A percentile compares a stretch with the other conserved stretches of the same genome.
Evolutionary conservation across 768 basidiomycete species (phyloP).

Genomic region (Pleurotus cornucopiae): DNA sequence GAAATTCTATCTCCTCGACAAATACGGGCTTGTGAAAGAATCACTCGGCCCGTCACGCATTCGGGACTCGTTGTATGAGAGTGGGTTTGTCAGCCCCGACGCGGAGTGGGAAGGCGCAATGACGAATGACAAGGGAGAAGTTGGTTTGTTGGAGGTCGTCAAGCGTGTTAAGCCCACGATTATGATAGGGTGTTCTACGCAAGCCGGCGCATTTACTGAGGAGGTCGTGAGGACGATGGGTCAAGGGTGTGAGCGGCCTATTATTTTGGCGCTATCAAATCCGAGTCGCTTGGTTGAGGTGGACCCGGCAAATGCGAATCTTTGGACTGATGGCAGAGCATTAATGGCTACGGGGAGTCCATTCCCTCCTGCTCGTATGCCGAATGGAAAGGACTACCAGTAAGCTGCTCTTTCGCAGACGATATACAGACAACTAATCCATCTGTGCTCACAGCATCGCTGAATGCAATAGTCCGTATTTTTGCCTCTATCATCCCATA

Average conservation of each 20-base stretch:
- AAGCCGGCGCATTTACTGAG: conserved; percentile 73
- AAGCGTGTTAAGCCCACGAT: conserved; percentile 74
- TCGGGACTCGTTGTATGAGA: conserved; percentile 39
- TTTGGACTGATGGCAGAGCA: conserved; percentile 79
- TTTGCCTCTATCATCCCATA: neutral
- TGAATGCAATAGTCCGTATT: conserved; percentile 62
- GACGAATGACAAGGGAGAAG: conserved; percentile 33
- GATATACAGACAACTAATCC: neutral
- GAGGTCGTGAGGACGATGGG: conserved; percentile 69
- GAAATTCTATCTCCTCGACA: conserved; percentile 73
- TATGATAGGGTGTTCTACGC: conserved; percentile 81
- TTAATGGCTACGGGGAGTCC: conserved; percentile 83
- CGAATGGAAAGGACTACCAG: conserved; percentile 63
- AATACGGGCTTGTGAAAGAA: conserved; percentile 55
- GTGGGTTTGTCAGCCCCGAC: conserved; percentile 48
- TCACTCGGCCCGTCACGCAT: conserved; percentile 38
- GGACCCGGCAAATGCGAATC: conserved; percentile 61
- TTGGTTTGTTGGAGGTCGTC: conserved; percentile 65
- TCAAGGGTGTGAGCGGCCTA: conserved; percentile 64
- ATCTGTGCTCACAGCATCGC: conserved; percentile 45
- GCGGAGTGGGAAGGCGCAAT: conserved; percentile 47
- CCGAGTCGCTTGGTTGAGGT: conserved; percentile 77
- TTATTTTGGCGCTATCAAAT: conserved; percentile 83
- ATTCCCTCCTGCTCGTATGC: conserved; percentile 69
- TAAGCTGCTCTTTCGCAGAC: conserved; percentile 25